phyloP scores from a whole-genome alignment of 345 rosid genomes.

The Orychophragmus violaceus region DNA sequence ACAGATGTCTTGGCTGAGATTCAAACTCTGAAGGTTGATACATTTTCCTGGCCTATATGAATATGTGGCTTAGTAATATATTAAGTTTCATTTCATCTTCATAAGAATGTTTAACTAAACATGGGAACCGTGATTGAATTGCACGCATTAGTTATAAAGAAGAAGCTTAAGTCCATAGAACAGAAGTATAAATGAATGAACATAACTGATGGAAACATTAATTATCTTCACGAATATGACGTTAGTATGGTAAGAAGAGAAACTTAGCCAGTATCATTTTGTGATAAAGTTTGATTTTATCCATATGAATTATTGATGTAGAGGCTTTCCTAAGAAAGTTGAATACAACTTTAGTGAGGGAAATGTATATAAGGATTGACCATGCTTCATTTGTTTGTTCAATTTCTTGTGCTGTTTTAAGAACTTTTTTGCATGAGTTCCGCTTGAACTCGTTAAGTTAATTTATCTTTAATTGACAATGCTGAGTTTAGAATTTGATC shows the following conservation, averaged over 20 bases:
- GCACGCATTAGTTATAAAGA: background rate
- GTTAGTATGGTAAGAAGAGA: background rate
- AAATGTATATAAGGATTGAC: background rate
- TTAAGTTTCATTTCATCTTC: background rate
- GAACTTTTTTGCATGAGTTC: background rate
- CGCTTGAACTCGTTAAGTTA: background rate
- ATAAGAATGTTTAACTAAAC: background rate
- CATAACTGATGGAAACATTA: background rate
- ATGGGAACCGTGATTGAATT: background rate
- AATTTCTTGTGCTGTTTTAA: background rate
- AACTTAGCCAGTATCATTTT: background rate
- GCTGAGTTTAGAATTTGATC: background rate
- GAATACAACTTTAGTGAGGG: background rate
- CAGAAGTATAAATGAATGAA: background rate
- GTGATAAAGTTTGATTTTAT: background rate
- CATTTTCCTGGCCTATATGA: background rate
- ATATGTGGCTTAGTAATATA: background rate
- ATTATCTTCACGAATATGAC: background rate
- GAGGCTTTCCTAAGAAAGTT: background rate
- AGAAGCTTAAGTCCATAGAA: background rate
- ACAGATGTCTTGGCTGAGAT: constrained; percentile 52
- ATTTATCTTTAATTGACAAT: background rate
- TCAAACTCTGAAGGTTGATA: constrained; percentile 65
- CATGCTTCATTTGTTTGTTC: background rate
- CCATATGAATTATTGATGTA: background rate